Percentiles rank a stretch among this genome's conserved stretches.
These are phyloP conservation scores for Penicillium italicum DNA, from an alignment of 2,329 filamentous ascomycete genomes.

Conservation along the genomic window DNA sequence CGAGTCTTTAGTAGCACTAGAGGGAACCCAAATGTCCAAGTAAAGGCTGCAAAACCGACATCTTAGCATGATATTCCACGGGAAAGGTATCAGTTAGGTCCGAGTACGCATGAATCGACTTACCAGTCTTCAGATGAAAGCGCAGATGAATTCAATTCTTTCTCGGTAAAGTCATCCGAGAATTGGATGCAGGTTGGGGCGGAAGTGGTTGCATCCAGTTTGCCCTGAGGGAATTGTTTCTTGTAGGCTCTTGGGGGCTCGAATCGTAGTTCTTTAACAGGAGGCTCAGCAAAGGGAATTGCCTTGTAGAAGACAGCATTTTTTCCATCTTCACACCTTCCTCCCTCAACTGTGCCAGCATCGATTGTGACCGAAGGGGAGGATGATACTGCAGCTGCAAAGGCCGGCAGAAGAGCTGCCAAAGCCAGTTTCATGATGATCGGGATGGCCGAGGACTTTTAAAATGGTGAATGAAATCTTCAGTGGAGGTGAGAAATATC, in stretches of 20 bases:
- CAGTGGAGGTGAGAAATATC: not conserved
- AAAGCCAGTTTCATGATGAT: constrained; percentile 9
- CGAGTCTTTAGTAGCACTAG: constrained; percentile 11
- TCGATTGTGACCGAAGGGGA: constrained; percentile 19
- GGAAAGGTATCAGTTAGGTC: not conserved
- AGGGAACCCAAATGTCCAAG: constrained; percentile 16
- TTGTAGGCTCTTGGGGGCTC: constrained; percentile 19
- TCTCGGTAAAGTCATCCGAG: not conserved
- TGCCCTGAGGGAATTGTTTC: constrained; percentile 12
- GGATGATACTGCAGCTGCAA: constrained; percentile 2
- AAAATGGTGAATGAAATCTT: not conserved
- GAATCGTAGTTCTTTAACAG: constrained; percentile 19
- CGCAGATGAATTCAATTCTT: not conserved
- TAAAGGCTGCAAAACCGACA: constrained; percentile 9
- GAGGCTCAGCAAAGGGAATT: constrained; percentile 22
- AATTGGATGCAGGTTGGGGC: constrained; percentile 21
- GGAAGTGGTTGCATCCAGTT: constrained; percentile 15
- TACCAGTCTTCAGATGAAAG: constrained; percentile 22
- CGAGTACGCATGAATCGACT: not conserved
- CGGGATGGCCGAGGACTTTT: not conserved
- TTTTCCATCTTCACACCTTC: constrained; percentile 10
- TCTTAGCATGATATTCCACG: not conserved
- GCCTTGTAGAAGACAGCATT: constrained; percentile 19
- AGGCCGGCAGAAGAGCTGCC: constrained; percentile 7
- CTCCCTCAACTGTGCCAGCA: constrained; percentile 19